Evolutionary conservation across 148 eudicot species (phyloP).

Genomic region (Vaccinium macrocarpon): DNA sequence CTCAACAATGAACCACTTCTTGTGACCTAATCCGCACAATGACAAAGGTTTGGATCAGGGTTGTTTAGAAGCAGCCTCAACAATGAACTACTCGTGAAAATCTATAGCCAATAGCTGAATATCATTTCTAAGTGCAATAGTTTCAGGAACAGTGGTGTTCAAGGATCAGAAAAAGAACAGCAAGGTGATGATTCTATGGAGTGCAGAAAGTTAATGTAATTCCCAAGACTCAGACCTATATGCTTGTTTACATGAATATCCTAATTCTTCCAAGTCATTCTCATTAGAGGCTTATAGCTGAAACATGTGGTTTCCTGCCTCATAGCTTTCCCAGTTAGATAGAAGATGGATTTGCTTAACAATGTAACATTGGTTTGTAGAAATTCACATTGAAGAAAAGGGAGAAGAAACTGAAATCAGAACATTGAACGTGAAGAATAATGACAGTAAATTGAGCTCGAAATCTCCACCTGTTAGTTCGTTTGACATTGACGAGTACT

Average conservation of each 20-base stretch:
- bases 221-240: neutral
- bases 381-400: neutral
- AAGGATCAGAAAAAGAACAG: neutral
- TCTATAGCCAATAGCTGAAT: neutral
- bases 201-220: neutral
- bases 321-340: neutral
- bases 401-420: neutral
- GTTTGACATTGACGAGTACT: conserved; percentile 51
- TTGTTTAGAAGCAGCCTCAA: neutral
- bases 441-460: neutral
- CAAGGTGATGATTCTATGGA: conserved; percentile 9
- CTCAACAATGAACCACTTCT: neutral
- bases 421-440: neutral
- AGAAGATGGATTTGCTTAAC: neutral
- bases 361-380: neutral
- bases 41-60: neutral
- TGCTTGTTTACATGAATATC: neutral
- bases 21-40: neutral
- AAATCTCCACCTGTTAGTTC: conserved; percentile 58
- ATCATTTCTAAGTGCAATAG: neutral
- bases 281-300: neutral
- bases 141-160: neutral
- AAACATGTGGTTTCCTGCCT: neutral
- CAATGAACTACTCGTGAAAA: neutral
- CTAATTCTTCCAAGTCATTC: neutral